A percentile compares a stretch with the other conserved stretches of the same genome.
phyloP scores from a whole-genome alignment of 495 filamentous ascomycete species.

The Aspergillus homomorphus region DNA sequence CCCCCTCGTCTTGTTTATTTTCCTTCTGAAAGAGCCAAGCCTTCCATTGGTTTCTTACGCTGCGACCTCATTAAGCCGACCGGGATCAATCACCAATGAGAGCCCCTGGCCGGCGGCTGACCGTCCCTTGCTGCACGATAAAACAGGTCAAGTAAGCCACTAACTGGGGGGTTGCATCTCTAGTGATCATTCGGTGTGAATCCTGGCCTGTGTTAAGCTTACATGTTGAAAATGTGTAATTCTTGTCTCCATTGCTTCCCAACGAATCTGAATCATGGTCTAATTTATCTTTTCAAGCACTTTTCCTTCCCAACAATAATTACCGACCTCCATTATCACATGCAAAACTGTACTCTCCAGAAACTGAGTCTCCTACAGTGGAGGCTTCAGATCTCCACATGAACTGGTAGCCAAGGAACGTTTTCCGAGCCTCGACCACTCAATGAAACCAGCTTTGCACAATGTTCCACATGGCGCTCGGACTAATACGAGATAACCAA shows the following conservation, averaged over 20 bases:
- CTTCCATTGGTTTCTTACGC: background rate
- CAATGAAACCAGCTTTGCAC: background rate
- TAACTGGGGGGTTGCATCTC: background rate
- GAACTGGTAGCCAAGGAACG: background rate
- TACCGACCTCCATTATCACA: background rate
- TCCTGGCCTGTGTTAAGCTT: too few relatives aligned
- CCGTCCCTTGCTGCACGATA: background rate
- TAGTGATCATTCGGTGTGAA: too few relatives aligned
- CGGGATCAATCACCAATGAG: background rate
- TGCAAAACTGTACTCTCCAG: background rate
- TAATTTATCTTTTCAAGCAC: background rate
- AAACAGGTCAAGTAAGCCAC: too few relatives aligned
- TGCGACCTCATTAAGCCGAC: background rate
- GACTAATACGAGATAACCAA: background rate
- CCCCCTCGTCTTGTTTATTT: background rate
- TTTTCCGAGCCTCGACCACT: background rate
- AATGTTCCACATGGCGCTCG: conserved; percentile 3
- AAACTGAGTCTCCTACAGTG: too few relatives aligned
- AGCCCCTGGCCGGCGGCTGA: background rate
- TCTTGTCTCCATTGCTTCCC: background rate
- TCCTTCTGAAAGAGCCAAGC: background rate
- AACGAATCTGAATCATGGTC: background rate
- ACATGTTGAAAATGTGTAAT: too few relatives aligned
- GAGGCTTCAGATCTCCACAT: background rate
- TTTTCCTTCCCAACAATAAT: background rate